Percentiles rank a stretch among this genome's conserved stretches.
Conservation (phyloP, 148 eudicot species). For the Dysphania ambrosioides region DNA sequence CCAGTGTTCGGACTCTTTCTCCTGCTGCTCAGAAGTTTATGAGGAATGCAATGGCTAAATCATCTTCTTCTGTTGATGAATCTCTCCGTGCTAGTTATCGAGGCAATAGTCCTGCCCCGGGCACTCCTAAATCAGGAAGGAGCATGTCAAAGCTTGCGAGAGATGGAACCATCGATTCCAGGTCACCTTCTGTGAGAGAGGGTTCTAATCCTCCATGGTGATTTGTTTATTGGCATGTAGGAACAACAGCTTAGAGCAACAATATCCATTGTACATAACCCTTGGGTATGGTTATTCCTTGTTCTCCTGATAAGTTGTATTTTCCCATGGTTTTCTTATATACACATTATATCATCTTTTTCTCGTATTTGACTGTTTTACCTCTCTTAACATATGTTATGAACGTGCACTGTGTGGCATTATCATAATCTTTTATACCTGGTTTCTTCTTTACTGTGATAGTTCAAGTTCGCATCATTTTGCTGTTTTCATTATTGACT, state of each 20-base stretch:
- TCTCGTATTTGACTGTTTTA: background rate
- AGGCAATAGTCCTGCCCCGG: slow-evolving; percentile 69
- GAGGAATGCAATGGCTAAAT: slow-evolving; percentile 84
- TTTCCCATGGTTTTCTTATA: slow-evolving; percentile 4
- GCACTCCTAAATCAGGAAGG: slow-evolving; percentile 75
- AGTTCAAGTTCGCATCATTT: too few species aligned
- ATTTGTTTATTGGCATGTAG: slow-evolving; percentile 14
- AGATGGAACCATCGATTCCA: slow-evolving; percentile 47
- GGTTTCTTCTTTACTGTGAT: background rate
- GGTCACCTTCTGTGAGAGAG: slow-evolving; percentile 77
- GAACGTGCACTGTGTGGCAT: background rate
- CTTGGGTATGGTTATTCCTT: slow-evolving; percentile 3
- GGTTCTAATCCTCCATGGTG: slow-evolving; percentile 81
- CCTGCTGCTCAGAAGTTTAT: slow-evolving; percentile 92
- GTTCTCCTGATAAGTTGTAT: slow-evolving; percentile 9
- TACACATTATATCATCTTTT: slow-evolving; percentile 4
- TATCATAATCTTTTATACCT: background rate
- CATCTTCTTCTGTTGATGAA: slow-evolving; percentile 65
- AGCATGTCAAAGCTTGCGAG: slow-evolving; percentile 73
- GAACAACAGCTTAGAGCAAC: slow-evolving; percentile 1
- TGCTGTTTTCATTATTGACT: too few species aligned
- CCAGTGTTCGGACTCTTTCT: slow-evolving; percentile 60
- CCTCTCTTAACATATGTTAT: background rate
- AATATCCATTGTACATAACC: slow-evolving; percentile 19
- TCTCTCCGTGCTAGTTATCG: slow-evolving; percentile 94